Evolutionary conservation across 1,139 yeast species (phyloP), one percentile per base, ranked within the genome.

Genomic region (Taiozyma sp.): DNA sequence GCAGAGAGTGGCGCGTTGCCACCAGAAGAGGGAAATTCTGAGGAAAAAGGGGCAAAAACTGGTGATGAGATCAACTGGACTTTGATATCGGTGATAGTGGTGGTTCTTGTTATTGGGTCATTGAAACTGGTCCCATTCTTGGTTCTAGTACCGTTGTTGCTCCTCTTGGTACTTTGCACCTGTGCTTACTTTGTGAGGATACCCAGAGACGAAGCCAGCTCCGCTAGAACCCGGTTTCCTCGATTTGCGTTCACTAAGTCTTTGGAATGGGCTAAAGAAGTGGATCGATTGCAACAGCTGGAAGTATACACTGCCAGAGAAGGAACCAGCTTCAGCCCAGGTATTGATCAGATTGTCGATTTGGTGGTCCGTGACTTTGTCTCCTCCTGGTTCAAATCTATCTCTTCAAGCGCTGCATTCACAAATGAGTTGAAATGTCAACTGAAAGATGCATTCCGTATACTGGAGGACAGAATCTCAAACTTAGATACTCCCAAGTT

Each of bases 291-390:
- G 44, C 49, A 47, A 30, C 49, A 13, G 30, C 40, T 36, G 5
- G 52, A 56, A 9, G 5, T 19, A 45, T 49, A 10, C 23, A 22
- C 4, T 43, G 48, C 50, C 1, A 44, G 36, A 6, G 43, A 48
- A 30, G 48, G 52, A 1, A 43, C 57, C 1, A 41, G 41, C 1
- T 53, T 85, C n/a, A 80, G 85, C 3, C 77, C 75, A 46, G 74
- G 81, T 0, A 51, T 87, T 2, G 80, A 80, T 41, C 76, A 73
- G 4, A 67, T 90, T 9, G 68, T 85, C 2, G 73, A 74, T 39
- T 66, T 79, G 28, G 71, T 89, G 1, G 58, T 86, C 2, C 65
- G 79, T 13, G 87, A 84, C 56, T 90, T 87, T 64, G 75, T 91
- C 2, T 65, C 70, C 44, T 65, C 80, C 4, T 91, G 97, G 97